A percentile compares a stretch with the other conserved stretches of the same genome.
phyloP scores from a whole-genome alignment of 345 rosid genomes.

The Hibiscus mutabilis region DNA sequence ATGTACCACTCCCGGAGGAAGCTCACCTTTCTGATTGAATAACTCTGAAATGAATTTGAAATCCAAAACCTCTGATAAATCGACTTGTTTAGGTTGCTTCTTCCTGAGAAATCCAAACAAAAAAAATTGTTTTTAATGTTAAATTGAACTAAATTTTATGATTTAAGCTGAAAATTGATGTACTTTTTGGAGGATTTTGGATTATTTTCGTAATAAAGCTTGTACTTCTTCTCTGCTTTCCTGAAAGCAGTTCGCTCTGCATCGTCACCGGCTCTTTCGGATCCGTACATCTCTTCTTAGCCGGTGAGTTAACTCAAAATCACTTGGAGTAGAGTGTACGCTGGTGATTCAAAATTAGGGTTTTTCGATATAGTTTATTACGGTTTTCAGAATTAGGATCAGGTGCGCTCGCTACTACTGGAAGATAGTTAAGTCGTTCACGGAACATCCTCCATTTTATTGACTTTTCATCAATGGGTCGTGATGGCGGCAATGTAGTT shows the following conservation, averaged over 20 bases:
- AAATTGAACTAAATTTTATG: neutral
- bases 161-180: neutral
- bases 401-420: neutral
- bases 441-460: neutral
- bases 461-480: neutral
- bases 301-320: neutral
- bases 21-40: constrained; percentile 28
- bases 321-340: neutral
- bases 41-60: constrained; percentile 44
- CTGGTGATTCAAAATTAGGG: constrained; percentile 18
- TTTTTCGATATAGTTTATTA: constrained; percentile 7
- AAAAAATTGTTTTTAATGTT: neutral
- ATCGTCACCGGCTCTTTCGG: constrained; percentile 44
- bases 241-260: constrained; percentile 67
- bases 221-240: constrained; percentile 88
- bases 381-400: constrained; percentile 5
- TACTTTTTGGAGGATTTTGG: constrained; percentile 64
- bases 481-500: neutral
- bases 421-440: neutral
- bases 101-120: constrained; percentile 41
- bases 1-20: constrained; percentile 45
- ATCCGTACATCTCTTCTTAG: constrained; percentile 49
- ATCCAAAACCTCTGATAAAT: constrained; percentile 67
- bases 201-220: constrained; percentile 58
- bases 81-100: constrained; percentile 65